A percentile compares a stretch with the other conserved stretches of the same genome.
phyloP scores from a whole-genome alignment of 2,329 filamentous ascomycete genomes.

The Colletotrichum melonis region DNA sequence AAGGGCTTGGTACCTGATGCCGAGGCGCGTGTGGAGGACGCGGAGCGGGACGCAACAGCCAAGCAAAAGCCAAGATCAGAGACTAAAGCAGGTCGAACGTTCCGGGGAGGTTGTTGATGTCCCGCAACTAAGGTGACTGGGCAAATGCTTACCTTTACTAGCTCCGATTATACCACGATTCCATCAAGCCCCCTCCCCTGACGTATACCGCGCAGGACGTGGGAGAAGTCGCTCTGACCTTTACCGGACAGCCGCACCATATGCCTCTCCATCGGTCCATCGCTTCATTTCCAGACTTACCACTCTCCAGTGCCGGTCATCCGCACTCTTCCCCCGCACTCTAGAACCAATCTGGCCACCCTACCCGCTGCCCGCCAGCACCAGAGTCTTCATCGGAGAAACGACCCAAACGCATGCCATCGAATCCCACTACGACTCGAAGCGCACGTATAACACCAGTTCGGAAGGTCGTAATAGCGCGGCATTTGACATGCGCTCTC shows the following conservation, averaged over 20 bases:
- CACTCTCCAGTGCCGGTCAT: neutral
- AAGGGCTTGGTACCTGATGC: neutral
- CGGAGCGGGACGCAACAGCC: neutral
- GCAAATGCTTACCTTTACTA: neutral
- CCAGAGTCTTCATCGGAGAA: neutral
- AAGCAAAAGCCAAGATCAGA: neutral
- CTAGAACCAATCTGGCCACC: neutral
- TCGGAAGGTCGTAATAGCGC: slow-evolving; percentile 3
- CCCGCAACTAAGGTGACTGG: neutral
- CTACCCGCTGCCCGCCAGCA: too few relatives aligned
- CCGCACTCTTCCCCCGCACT: neutral
- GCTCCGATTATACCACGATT: neutral
- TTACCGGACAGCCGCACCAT: neutral
- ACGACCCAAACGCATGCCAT: neutral
- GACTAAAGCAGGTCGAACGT: too few relatives aligned
- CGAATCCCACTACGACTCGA: neutral
- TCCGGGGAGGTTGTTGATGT: too few relatives aligned
- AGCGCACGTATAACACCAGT: neutral
- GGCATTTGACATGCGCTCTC: neutral
- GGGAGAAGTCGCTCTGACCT: neutral
- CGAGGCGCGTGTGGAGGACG: neutral
- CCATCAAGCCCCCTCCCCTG: neutral
- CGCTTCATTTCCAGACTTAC: neutral
- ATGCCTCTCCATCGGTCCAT: neutral
- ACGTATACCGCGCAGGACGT: neutral